Conservation (phyloP, 305 asterid species). For the Solanum hybrid region DNA sequence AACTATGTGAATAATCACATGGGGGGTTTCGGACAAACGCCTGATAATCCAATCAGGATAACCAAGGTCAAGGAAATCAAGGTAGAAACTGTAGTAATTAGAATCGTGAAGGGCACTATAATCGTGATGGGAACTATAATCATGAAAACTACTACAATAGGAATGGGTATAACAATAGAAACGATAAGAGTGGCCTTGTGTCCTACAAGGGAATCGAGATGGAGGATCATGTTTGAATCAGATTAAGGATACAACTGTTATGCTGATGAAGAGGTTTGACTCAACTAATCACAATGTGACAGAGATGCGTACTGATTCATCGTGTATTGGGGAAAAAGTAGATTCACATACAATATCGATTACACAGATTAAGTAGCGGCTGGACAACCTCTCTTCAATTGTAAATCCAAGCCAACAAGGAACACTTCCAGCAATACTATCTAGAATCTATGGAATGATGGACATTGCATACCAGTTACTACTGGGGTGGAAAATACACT, state of each 20-base stretch:
- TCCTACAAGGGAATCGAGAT: background rate
- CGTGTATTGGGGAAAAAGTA: no score
- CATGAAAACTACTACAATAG: background rate
- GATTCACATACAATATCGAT: background rate
- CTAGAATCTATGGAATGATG: background rate
- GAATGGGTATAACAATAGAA: background rate
- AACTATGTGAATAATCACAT: background rate
- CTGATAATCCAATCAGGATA: background rate
- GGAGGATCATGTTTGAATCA: background rate
- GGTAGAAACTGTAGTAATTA: background rate
- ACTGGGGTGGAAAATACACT: background rate
- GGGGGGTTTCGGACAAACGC: background rate
- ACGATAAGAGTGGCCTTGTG: background rate
- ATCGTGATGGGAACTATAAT: background rate
- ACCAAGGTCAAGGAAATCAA: background rate
- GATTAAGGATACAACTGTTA: background rate
- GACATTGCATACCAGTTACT: no score
- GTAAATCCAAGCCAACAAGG: background rate
- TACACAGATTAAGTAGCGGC: background rate
- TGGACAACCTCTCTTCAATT: background rate
- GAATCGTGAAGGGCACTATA: background rate
- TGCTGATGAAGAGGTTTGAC: background rate
- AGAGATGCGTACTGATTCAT: background rate
- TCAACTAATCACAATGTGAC: background rate
- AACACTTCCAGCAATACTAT: background rate